Base-by-base conservation (phyloP, 2,329 filamentous ascomycete genomes). In the Ophiostoma sp. region DNA sequence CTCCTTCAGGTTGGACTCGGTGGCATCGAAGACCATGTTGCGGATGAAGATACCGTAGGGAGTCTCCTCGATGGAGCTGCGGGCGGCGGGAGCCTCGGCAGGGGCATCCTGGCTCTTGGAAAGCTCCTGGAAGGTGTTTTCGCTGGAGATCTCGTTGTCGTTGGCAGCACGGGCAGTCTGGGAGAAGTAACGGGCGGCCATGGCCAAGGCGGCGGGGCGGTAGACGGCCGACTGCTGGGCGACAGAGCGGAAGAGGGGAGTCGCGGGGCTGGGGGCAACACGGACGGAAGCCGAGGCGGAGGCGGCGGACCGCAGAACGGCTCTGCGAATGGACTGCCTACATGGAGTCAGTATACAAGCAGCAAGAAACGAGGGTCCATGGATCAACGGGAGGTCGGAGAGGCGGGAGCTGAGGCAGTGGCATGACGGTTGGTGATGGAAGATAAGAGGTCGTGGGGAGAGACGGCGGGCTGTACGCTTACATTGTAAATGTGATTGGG, bases 21-120 rank as follows among this genome's bases (percentile, higher is more conserved):
- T 77, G 18, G 75, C 74, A 64, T 77, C 76, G 64, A 78, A 79
- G 41, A 77, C 74, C 42, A 79, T 68, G 74, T 79, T 79, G 66
- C 76, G 74, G 47, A 78, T 65, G 65, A 77, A 79, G 47, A 76
- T 55, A 9, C 73, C 72, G 65, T 72, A 64, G 5, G 72, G 71
- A 7, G 73, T 72, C 68, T 74, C 72, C 2, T 63, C 62, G 11
- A 52, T 14, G 8, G 16, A 18, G 11, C 40, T n/a, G 27, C 58
- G 14, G 5, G 7, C 49, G 27, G 60, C 12, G 41, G 4, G 1
- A 11, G 14, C n/a, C 18, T 52, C 11, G 14, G 41, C 38, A 9
- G 62, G 36, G 12, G 47, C 49, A 5, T 66, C 40, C 47, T 47
- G 47, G 45, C 18, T 6, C 27, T 42, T 27, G 27, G 36, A 52